Evolutionary conservation across 805 yeast species (phyloP).

Genomic region (Candida dajiaensis): DNA sequence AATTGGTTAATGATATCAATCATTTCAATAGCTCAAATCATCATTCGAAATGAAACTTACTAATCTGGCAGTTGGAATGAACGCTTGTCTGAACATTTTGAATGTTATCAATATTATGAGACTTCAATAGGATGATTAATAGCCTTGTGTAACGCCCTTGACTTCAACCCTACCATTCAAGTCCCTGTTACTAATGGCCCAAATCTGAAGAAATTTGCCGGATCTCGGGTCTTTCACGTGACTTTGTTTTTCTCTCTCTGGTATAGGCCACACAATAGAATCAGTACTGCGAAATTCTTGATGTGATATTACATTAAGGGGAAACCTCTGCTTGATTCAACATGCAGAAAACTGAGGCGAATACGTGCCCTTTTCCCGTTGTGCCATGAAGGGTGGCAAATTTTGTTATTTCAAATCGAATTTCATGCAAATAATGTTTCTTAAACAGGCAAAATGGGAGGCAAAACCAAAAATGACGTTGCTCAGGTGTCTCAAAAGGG

Average conservation of each 20-base stretch:
- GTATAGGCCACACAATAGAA: neutral
- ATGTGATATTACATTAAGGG: too few species aligned
- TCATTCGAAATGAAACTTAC: neutral
- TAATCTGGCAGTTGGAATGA: neutral
- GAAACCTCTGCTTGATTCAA: neutral
- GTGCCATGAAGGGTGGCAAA: neutral
- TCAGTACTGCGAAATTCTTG: neutral
- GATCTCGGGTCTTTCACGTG: neutral
- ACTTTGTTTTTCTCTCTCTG: neutral
- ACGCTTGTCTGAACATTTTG: conserved; percentile 6
- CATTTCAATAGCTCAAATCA: neutral
- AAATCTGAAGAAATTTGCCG: neutral
- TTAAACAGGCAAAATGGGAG: too few species aligned
- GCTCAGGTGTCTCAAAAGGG: neutral
- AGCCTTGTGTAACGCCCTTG: neutral
- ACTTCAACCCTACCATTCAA: neutral
- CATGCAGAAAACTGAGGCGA: neutral
- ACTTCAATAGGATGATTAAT: neutral
- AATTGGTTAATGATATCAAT: neutral
- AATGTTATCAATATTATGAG: neutral
- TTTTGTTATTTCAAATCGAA: neutral
- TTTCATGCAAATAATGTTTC: too few species aligned
- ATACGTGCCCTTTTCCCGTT: too few species aligned
- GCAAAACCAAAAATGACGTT: neutral
- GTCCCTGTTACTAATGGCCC: neutral